Conservation (phyloP, 2,329 filamentous ascomycete species). For the Aspergillus niger region DNA sequence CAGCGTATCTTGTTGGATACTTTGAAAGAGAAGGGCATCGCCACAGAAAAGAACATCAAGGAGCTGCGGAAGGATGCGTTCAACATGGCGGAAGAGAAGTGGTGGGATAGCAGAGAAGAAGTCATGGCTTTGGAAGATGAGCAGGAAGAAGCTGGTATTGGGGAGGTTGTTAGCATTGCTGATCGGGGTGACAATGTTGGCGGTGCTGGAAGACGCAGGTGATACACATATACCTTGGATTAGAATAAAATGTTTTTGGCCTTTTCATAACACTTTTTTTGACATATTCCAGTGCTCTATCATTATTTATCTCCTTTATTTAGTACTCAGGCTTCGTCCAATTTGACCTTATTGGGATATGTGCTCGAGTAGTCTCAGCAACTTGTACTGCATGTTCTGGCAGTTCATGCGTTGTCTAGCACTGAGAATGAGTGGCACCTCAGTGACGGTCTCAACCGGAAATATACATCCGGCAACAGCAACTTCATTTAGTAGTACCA, state of each 20-base stretch:
- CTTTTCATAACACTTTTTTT: no score
- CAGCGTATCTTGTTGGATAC: conserved; percentile 80
- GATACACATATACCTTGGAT: conserved; percentile 14
- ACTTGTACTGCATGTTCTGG: no score
- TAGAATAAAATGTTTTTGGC: neutral
- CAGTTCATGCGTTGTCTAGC: no score
- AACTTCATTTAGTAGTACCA: no score
- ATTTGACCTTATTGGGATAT: no score
- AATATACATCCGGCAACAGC: no score
- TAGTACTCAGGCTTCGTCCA: no score
- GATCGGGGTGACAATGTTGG: conserved; percentile 64
- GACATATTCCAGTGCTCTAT: no score
- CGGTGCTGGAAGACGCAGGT: conserved; percentile 48
- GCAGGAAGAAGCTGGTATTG: conserved; percentile 91
- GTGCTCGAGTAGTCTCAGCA: no score
- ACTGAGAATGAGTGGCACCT: no score
- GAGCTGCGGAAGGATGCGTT: conserved; percentile 92
- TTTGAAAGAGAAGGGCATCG: conserved; percentile 66
- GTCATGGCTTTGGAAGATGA: conserved; percentile 90
- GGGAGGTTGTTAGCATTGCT: conserved; percentile 85
- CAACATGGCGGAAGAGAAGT: conserved; percentile 89
- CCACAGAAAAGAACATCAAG: conserved; percentile 68
- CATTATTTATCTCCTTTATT: no score
- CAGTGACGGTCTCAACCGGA: no score
- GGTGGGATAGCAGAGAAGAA: conserved; percentile 98